Evolutionary conservation across 202 grass and related monocot species (phyloP), one percentile per base, ranked within the genome.

Genomic region (Schoenoplectus tabernaemontani): DNA sequence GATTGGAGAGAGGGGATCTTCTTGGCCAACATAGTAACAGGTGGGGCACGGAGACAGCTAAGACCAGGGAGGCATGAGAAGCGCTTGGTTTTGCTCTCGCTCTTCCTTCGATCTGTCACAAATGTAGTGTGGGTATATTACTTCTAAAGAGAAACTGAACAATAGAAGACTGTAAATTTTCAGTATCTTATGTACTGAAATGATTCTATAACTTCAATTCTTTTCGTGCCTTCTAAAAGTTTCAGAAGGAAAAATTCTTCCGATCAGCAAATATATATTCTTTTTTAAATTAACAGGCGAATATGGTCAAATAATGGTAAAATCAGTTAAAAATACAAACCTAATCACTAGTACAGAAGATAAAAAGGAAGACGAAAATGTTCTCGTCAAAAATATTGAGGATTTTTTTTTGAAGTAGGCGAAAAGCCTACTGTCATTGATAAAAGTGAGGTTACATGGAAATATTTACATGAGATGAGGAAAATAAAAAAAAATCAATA

Each of bases 31-130:
- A 66, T 74, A 0, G 88, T 83, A 47, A 59, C 50, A 53, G 85
- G 36, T 19, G 86, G 78, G 62, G 73, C 88, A 3, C 87, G 85
- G 43, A 93, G 86, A 86, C 89, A 97, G 81, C 86, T 87, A 5
- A 97, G 84, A 60, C 92, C 91, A 46, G 94, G 89, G 59, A 97
- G 85, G 81, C 87, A 97, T 3, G 28, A 28, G 0, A 87, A 87
- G 0, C 87, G 91, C 1, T 82, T 85, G 59, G 81, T 67, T 86
- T 88, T 91, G 11, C 85, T 88, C 65, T 91, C 82, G 37, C 80
- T 84, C 58, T 90, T 88, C 22, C 7, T 82, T 30, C 80, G 60
- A 80, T 50, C 67, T 80, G 68, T 72, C 34, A 58, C 28, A 8
- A 60, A 74, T 72, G 58, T 20, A 76, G 11, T 59, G 10, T 42